phyloP scores from a whole-genome alignment of 75 land plant species.

The Sequoia sempervirens region DNA sequence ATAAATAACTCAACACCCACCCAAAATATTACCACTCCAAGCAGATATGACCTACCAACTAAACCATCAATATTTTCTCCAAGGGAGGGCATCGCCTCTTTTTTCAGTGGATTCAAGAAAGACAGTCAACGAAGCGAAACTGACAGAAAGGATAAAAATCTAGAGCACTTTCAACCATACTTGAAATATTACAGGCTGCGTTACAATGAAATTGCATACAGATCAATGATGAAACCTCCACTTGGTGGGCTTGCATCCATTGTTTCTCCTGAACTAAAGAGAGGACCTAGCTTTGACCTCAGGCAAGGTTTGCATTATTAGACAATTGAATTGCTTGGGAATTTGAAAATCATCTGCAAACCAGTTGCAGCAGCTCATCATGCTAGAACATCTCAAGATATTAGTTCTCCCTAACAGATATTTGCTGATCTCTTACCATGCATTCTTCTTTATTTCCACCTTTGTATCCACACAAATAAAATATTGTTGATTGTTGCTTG shows the following conservation, averaged over 20 bases:
- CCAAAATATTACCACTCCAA: slow-evolving; percentile 5
- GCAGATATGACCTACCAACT: not conserved
- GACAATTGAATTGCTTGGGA: not conserved
- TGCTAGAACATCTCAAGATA: too few species aligned
- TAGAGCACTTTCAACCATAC: slow-evolving; percentile 44
- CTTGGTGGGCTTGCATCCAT: slow-evolving; percentile 82
- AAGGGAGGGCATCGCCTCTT: not conserved
- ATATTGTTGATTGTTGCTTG: too few species aligned
- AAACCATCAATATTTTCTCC: slow-evolving; percentile 1
- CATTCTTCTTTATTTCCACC: too few species aligned
- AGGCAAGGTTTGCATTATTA: not conserved
- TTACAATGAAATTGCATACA: slow-evolving; percentile 70
- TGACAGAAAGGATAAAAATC: slow-evolving; percentile 15
- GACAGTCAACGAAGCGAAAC: not conserved
- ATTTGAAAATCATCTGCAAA: not conserved
- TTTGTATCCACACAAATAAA: too few species aligned
- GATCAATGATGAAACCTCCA: slow-evolving; percentile 86
- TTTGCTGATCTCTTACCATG: too few species aligned
- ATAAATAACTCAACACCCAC: slow-evolving; percentile 2
- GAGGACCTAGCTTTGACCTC: slow-evolving; percentile 12
- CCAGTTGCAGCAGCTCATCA: not conserved
- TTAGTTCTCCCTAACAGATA: too few species aligned
- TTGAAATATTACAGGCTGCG: slow-evolving; percentile 43
- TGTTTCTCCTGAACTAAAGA: slow-evolving; percentile 56
- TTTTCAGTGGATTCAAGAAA: slow-evolving; percentile 3